A percentile compares a stretch with the other conserved stretches of the same genome.
These are phyloP conservation scores for Lipomyces mesembrius DNA, from an alignment of 805 yeast genomes.

Conservation along the genomic window DNA sequence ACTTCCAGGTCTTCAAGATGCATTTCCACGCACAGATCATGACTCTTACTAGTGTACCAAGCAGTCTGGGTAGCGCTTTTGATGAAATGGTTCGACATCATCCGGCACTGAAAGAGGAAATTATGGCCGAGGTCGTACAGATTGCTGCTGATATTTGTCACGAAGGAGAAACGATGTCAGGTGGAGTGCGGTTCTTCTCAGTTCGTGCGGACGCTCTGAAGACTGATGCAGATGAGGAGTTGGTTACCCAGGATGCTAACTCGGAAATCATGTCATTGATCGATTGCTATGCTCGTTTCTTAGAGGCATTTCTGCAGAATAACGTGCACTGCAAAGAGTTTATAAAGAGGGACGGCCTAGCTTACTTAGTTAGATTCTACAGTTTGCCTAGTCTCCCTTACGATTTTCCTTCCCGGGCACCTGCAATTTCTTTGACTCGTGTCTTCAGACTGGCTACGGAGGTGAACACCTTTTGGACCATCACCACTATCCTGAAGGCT, in stretches of 20 bases:
- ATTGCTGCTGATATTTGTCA: constrained; percentile 20
- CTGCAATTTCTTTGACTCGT: constrained; percentile 33
- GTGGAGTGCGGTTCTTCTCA: constrained; percentile 38
- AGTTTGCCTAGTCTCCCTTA: constrained; percentile 41
- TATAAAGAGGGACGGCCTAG: constrained; percentile 40
- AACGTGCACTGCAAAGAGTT: constrained; percentile 41
- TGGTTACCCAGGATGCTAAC: constrained; percentile 24
- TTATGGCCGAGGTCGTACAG: constrained; percentile 51
- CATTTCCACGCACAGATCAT: constrained; percentile 59
- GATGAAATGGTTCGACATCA: constrained; percentile 86
- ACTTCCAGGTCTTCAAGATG: constrained; percentile 57
- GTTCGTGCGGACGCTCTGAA: constrained; percentile 22
- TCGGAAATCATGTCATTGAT: constrained; percentile 33
- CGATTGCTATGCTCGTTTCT: constrained; percentile 38
- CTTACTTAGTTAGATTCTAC: constrained; percentile 38
- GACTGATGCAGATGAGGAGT: constrained; percentile 36
- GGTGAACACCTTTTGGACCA: constrained; percentile 13
- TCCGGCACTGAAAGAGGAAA: constrained; percentile 66
- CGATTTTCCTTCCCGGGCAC: constrained; percentile 42
- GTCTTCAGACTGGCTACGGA: constrained; percentile 29
- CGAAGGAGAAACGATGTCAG: constrained; percentile 16
- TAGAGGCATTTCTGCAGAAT: constrained; percentile 44
- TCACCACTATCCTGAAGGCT: constrained; percentile 20
- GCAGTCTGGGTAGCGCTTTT: constrained; percentile 65
- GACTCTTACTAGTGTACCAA: constrained; percentile 57